Evolutionary conservation across 1,139 yeast genomes (phyloP), one percentile per base, ranked within the genome.

Genomic region (Saccharomyces hybrid): DNA sequence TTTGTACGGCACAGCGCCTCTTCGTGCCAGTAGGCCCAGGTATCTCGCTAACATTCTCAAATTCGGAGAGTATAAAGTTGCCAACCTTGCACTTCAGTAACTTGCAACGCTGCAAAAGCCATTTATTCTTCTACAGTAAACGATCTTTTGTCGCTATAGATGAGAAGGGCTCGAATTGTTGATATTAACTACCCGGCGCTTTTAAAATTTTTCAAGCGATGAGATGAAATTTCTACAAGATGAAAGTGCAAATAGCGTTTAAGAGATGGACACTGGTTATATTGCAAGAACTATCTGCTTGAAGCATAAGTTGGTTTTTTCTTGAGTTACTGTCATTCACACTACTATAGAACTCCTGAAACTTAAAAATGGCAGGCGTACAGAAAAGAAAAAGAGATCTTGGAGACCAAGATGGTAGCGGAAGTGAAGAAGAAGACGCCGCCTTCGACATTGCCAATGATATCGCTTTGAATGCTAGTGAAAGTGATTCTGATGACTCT

Each of bases 391-490:
- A 5, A 16, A 46, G 32, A 13, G 20, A 46, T 46, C 32, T 46
- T 8, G 48, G 9, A 46, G 32, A 48, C n/a, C 11, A 26, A 31
- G 51, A 46, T 29, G 25, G 25, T 16, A 27, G 2, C 9, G 44
- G 26, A 16, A 38, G 20, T 25, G 32, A 14, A 26, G 46, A 23
- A 38, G 44, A 38, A 8, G 44, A 38, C 44, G 11, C 13, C 25
- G 44, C 44, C 44, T 78, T 73, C 64, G 91, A 87, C 68, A 86
- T 88, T 63, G 85, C 90, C 42, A 75, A 80, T 38, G 76, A 83
- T 48, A 76, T 87, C 53, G 88, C 85, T 1, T 67, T 82, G 46
- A 73, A 72, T 51, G 71, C 75, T 29, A 79, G 74, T 46, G 73
- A 75, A 1, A 81, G 73, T 38, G 71, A 69, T 26, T 76, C 70